Percentiles rank a stretch among this genome's conserved stretches.
Conservation (phyloP, 2,329 filamentous ascomycete species). For the Pseudodiploospora longispora region DNA sequence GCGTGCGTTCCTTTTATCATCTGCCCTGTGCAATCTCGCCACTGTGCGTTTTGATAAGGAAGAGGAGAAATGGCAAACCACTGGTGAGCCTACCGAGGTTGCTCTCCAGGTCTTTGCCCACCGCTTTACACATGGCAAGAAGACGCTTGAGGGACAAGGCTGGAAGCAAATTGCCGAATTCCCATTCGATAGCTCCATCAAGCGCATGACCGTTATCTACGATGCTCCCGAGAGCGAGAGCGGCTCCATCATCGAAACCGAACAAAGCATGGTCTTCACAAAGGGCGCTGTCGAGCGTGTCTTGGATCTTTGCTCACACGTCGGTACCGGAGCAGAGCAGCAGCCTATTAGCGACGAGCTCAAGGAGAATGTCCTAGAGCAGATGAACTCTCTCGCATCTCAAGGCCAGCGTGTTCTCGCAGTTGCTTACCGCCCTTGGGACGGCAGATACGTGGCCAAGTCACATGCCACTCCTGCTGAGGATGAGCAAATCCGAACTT, state of each 20-base stretch:
- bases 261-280: constrained; percentile 47
- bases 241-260: constrained; percentile 28
- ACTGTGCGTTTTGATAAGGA: constrained; percentile 48
- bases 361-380: constrained; percentile 41
- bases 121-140: constrained; percentile 55
- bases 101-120: constrained; percentile 68
- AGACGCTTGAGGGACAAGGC: constrained; percentile 39
- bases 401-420: constrained; percentile 67
- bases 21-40: constrained; percentile 59
- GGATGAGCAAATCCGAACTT: constrained; percentile 43
- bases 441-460: constrained; percentile 38
- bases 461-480: constrained; percentile 22
- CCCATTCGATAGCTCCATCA: constrained; percentile 71
- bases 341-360: constrained; percentile 42
- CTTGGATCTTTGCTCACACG: constrained; percentile 45
- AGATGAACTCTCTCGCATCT: constrained; percentile 53
- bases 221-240: constrained; percentile 35
- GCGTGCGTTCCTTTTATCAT: constrained; percentile 42
- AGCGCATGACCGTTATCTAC: constrained; percentile 74
- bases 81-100: constrained; percentile 67
- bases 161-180: constrained; percentile 63
- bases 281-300: constrained; percentile 55
- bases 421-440: constrained; percentile 55
- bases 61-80: constrained; percentile 55
- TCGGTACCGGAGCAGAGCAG: constrained; percentile 34